Percentiles rank a stretch among this genome's conserved stretches.
Evolutionary conservation across 2,329 filamentous ascomycete species (phyloP).

Genomic region (Fonsecaea erecta): DNA sequence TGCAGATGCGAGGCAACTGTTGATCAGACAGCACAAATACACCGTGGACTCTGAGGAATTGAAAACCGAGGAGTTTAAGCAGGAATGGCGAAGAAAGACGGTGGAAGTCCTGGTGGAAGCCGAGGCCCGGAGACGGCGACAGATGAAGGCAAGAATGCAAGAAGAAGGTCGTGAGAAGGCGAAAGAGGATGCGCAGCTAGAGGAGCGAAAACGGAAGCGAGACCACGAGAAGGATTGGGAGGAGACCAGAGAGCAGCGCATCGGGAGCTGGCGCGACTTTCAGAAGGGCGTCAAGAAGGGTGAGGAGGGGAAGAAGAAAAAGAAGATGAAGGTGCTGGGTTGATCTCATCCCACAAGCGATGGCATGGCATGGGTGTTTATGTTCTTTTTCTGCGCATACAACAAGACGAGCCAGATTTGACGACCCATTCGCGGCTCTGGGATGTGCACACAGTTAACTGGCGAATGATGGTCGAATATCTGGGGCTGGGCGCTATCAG

Average conservation of each 20-base stretch:
- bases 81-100: constrained; percentile 87
- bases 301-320: constrained; percentile 70
- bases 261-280: constrained; percentile 92
- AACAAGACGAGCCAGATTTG: neutral
- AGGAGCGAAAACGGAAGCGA: constrained; percentile 79
- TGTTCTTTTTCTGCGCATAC: neutral
- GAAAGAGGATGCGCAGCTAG: constrained; percentile 82
- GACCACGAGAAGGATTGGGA: constrained; percentile 97
- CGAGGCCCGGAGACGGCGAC: constrained; percentile 79
- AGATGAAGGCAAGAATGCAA: constrained; percentile 92
- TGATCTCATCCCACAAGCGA: constrained; percentile 32
- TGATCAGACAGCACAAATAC: constrained; percentile 94
- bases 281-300: constrained; percentile 70
- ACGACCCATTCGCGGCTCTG: neutral
- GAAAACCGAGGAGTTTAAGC: constrained; percentile 77
- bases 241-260: constrained; percentile 84
- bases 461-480: neutral
- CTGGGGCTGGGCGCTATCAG: neutral
- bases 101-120: constrained; percentile 90
- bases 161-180: constrained; percentile 91
- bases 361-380: neutral
- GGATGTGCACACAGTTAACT: neutral
- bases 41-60: constrained; percentile 85
- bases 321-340: constrained; percentile 56
- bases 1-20: constrained; percentile 89